A percentile compares a stretch with the other conserved stretches of the same genome.
Conservation (phyloP, 305 asterid genomes). For the Plantago coronopus region DNA sequence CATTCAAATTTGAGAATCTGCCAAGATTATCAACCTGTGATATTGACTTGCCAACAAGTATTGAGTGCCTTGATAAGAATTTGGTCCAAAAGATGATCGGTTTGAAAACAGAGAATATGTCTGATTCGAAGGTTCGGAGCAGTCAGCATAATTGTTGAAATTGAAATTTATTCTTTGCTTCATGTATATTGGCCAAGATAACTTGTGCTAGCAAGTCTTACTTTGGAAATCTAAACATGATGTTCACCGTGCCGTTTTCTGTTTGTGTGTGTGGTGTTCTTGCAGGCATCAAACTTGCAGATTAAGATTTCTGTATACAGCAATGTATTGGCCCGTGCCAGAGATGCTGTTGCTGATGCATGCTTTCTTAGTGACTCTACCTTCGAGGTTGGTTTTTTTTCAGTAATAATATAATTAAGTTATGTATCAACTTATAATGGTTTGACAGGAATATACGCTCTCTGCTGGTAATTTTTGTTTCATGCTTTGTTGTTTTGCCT, state of each 20-base stretch:
- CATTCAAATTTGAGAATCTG: slow-evolving; percentile 31
- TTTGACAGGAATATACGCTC: background rate
- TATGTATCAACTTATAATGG: background rate
- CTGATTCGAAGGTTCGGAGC: slow-evolving; percentile 36
- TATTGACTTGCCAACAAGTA: slow-evolving; percentile 46
- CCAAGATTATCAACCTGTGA: slow-evolving; percentile 37
- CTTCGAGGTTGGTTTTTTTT: slow-evolving; percentile 43
- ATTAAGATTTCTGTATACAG: slow-evolving; percentile 48
- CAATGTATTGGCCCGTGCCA: slow-evolving; percentile 56
- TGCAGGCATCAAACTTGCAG: slow-evolving; percentile 47
- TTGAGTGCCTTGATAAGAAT: slow-evolving; percentile 39
- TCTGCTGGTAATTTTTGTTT: slow-evolving; percentile 18
- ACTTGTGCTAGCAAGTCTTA: background rate
- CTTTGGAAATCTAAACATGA: background rate
- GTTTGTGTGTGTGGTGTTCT: slow-evolving; percentile 17
- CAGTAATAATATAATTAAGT: slow-evolving; percentile 1
- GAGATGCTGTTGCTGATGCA: slow-evolving; percentile 56
- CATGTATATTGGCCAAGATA: background rate
- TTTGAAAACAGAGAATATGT: slow-evolving; percentile 23
- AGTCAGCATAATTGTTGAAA: slow-evolving; percentile 7
- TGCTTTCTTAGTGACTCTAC: slow-evolving; percentile 54
- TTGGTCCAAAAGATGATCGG: slow-evolving; percentile 44
- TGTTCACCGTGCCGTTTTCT: slow-evolving; percentile 8
- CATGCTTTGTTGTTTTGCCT: slow-evolving; percentile 19
- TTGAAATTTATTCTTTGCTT: slow-evolving; percentile 7